Base-by-base conservation (phyloP, 208 protist genomes). In the Trypanosoma caninum region DNA sequence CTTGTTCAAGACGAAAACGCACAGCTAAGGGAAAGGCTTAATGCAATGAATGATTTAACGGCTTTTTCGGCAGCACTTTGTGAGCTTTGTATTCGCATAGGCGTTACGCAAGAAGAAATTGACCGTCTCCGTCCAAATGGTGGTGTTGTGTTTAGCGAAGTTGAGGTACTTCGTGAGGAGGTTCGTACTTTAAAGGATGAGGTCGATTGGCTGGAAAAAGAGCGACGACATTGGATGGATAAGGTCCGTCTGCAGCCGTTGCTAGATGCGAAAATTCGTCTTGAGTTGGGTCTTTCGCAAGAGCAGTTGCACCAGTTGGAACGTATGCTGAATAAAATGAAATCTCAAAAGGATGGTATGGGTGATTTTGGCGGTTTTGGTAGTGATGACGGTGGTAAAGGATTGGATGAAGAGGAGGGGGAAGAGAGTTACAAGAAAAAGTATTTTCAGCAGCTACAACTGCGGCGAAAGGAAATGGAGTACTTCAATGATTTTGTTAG, bases 161-260 rank as follows among this genome's bases (percentile, higher is more conserved):
- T 94, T 30, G 87, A 93, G 42, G 88, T 78, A 1, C 56, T 96
- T 11, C 77, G 80, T 6, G 86, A 84, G 38, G 86, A 96, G 59
- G 37, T 92, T 28, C 74, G 68, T 44, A 59, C 83, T 0, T 69
- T 93, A 25, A 93, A 92, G 63, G 84, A 89, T 50, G 91, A 96
- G 59, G 68, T 96, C 8, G 87, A 91, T 59, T 93, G 85, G 83
- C 64, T 96, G 11, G 91, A 96, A 69, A 77, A 76, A 31, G 91
- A 96, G 51, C 73, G 91, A 1, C 82, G 78, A 3, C 77, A 92
- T 50, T 94, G 87, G 87, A 92, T 94, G 91, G 81, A 92, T 59
- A 92, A 92, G 48, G 91, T 96, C 25, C 85, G 91, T 16, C 66
- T 96, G 44, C 85, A 94, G 65, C 84, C 91, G 1, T 76, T 96